Percentiles rank a stretch among this genome's conserved stretches.
phyloP scores from a whole-genome alignment of 345 rosid genomes.

The Kandelia obovata region DNA sequence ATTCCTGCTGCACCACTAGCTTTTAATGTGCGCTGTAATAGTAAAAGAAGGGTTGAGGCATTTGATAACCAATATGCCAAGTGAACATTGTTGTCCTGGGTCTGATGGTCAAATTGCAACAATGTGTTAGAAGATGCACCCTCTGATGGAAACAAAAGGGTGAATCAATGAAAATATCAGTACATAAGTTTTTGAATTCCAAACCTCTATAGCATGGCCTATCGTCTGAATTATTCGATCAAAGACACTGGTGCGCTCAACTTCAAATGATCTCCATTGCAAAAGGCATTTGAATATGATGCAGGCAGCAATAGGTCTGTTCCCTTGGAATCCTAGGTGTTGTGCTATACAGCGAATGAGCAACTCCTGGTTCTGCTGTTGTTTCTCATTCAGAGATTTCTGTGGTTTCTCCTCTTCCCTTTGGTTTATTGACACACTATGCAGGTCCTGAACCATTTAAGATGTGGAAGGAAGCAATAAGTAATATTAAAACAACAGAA shows the following conservation, averaged over 20 bases:
- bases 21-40: slow-evolving; percentile 82
- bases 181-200: slow-evolving; percentile 14
- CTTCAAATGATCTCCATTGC: slow-evolving; percentile 98
- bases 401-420: slow-evolving; percentile 89
- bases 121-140: slow-evolving; percentile 16
- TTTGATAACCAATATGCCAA: slow-evolving; percentile 95
- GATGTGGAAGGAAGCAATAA: slow-evolving; percentile 3
- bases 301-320: slow-evolving; percentile 87
- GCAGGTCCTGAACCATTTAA: slow-evolving; percentile 57
- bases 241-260: slow-evolving; percentile 83
- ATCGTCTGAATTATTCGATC: slow-evolving; percentile 90
- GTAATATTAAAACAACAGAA: background rate
- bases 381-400: slow-evolving; percentile 83
- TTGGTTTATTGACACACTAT: slow-evolving; percentile 62
- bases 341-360: slow-evolving; percentile 88
- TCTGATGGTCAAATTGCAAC: slow-evolving; percentile 40
- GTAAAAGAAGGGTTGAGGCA: slow-evolving; percentile 83
- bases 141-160: background rate
- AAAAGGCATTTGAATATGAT: slow-evolving; percentile 84
- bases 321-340: slow-evolving; percentile 72
- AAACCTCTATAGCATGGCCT: slow-evolving; percentile 88
- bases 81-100: slow-evolving; percentile 75
- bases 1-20: slow-evolving; percentile 96
- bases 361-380: slow-evolving; percentile 91
- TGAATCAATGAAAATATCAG: background rate